Base-by-base conservation (phyloP, 2,329 filamentous ascomycete genomes). In the Calonectria fujianensis region DNA sequence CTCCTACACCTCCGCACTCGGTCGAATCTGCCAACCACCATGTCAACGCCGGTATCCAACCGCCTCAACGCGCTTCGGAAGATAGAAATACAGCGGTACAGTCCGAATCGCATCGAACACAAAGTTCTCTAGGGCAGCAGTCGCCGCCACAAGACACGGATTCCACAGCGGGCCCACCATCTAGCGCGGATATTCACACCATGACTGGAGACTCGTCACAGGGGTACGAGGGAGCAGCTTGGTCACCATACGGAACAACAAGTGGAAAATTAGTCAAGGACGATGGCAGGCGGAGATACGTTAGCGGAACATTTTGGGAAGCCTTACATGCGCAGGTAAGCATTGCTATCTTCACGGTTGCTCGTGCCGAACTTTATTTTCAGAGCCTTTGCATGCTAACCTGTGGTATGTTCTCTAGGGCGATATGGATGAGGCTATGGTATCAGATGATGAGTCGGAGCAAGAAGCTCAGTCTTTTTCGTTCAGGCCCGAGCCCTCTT, bases 1-100 rank as follows among this genome's bases (percentile, higher is more conserved):
- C 70, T 41, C 63, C 70, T n/a, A 68, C 57, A 45, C 71, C 66
- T 24, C 65, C 71, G n/a, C 65, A 70, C 18, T 73, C 71, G 16
- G 66, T 70, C 35, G 66, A 50, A 24, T 73, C 71, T 59, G 65
- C n/a, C 35, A 52, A 54, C 32, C 52, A 32, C 52, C 31, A 59
- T 37, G 52, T 20, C 10, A 10, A 16, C 48, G 13, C 64, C 29
- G 18, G 31, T 2, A 27, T 31, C 24, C 50, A 39, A 37, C 52
- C 29, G 13, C 14, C 57, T 8, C 35, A 71, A 29, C 24, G 16
- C 32, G 10, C 5, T 27, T 48, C 27, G 2, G 24, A 48, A 4
- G 24, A 14, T 35, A 18, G 27, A 11, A 35, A 27, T 24, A n/a
- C 39, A 18, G 57, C 27, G 2, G 20, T 18, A 2, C 50, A 16